Percentiles rank a stretch among this genome's conserved stretches.
phyloP scores from a whole-genome alignment of 305 asterid genomes.

The Salvia sclarea region DNA sequence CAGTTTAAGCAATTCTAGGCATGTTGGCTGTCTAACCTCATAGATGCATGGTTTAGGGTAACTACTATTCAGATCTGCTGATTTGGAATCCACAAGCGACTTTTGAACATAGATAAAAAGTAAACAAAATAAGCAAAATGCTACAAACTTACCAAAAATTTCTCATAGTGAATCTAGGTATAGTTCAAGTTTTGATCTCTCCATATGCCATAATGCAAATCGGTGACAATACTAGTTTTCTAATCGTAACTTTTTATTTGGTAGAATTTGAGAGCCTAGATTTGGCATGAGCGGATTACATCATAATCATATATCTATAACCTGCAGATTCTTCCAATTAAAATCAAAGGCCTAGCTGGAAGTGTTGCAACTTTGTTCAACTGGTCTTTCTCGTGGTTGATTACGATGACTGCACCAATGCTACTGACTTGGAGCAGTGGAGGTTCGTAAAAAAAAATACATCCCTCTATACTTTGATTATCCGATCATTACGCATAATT shows the following conservation, averaged over 20 bases:
- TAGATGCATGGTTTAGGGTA: too few species aligned
- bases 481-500: too few species aligned
- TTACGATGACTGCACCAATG: constrained; percentile 86
- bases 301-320: neutral
- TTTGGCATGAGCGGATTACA: neutral
- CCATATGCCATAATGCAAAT: neutral
- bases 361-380: constrained; percentile 80
- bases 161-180: neutral
- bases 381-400: constrained; percentile 74
- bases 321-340: constrained; percentile 83
- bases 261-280: neutral
- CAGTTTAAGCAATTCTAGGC: neutral
- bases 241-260: neutral
- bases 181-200: neutral
- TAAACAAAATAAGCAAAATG: neutral
- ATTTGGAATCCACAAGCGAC: neutral
- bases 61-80: too few species aligned
- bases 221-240: neutral
- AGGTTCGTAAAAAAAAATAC: constrained; percentile 56
- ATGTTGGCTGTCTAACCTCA: neutral
- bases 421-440: constrained; percentile 85
- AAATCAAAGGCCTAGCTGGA: constrained; percentile 94
- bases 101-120: neutral
- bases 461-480: constrained; percentile 5
- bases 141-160: neutral